These are phyloP conservation scores for Ceratocystiopsis brevicomis DNA, from an alignment of 2,329 filamentous ascomycete genomes.

Conservation along the genomic window DNA sequence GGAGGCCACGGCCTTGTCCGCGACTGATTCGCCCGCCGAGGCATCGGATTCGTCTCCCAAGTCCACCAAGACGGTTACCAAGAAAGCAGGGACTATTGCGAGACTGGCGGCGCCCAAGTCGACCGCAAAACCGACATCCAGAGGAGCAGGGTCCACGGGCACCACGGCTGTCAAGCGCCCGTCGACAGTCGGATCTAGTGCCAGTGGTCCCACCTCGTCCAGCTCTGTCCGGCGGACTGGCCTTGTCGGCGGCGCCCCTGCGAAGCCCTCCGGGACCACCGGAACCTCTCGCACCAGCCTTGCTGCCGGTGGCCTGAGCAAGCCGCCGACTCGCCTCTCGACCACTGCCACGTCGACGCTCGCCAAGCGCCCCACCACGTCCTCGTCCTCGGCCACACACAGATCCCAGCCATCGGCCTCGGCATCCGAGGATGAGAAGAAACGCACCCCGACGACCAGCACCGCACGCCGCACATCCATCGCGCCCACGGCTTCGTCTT, in stretches of 20 bases:
- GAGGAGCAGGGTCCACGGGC: not conserved
- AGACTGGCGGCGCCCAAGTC: constrained; percentile 12
- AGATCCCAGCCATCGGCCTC: constrained; percentile 15
- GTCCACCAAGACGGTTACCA: constrained; percentile 5
- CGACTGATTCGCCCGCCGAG: constrained; percentile 3
- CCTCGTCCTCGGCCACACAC: constrained; percentile 15
- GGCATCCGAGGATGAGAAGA: constrained; percentile 20
- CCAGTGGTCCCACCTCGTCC: not conserved
- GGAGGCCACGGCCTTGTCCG: no score
- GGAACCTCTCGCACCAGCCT: constrained; percentile 12
- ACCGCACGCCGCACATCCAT: constrained; percentile 17
- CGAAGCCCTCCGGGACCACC: constrained; percentile 15
- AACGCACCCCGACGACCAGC: constrained; percentile 11
- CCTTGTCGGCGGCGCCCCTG: constrained; percentile 10
- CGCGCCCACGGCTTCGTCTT: constrained; percentile 6
- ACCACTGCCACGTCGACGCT: constrained; percentile 11
- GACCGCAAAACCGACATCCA: constrained; percentile 5
- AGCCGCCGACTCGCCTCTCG: constrained; percentile 15
- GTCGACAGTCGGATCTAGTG: constrained; percentile 3
- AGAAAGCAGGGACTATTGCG: no score
- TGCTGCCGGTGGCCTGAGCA: constrained; percentile 13
- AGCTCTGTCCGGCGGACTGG: constrained; percentile 11
- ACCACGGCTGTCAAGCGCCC: constrained; percentile 10
- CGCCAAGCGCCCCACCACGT: constrained; percentile 15
- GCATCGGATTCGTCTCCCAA: constrained; percentile 3